These are phyloP conservation scores for Aspergillus quadrilineatus DNA, from an alignment of 2,329 filamentous ascomycete genomes.

Conservation along the genomic window DNA sequence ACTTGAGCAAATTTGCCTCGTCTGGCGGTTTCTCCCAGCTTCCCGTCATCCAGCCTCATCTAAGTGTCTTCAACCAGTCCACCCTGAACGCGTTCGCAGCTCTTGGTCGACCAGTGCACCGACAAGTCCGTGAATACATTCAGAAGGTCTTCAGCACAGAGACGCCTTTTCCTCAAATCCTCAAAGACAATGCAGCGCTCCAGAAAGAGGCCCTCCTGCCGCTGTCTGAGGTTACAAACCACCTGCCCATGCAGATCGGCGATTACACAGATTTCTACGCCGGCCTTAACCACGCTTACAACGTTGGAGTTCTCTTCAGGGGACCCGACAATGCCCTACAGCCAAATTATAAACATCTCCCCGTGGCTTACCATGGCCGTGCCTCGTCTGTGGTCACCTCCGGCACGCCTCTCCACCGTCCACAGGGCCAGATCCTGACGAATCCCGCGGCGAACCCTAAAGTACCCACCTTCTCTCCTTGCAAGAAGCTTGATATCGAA, in stretches of 20 bases:
- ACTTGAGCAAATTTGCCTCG: slow-evolving; percentile 63
- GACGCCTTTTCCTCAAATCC: slow-evolving; percentile 59
- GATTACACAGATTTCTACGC: slow-evolving; percentile 88
- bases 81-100: slow-evolving; percentile 73
- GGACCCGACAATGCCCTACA: slow-evolving; percentile 71
- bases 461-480: slow-evolving; percentile 62
- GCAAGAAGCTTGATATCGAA: slow-evolving; percentile 72
- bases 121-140: slow-evolving; percentile 66
- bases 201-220: slow-evolving; percentile 60
- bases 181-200: slow-evolving; percentile 62
- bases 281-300: slow-evolving; percentile 74
- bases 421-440: slow-evolving; percentile 70
- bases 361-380: slow-evolving; percentile 78
- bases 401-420: slow-evolving; percentile 70
- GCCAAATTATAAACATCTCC: slow-evolving; percentile 78
- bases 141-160: slow-evolving; percentile 64
- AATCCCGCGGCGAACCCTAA: slow-evolving; percentile 63
- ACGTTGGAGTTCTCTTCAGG: slow-evolving; percentile 70
- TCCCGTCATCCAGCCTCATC: slow-evolving; percentile 57
- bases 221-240: slow-evolving; percentile 60
- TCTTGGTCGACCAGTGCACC: slow-evolving; percentile 66
- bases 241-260: slow-evolving; percentile 74
- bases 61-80: slow-evolving; percentile 62
- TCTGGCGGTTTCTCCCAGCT: slow-evolving; percentile 61
- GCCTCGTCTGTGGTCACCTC: slow-evolving; percentile 74